Evolutionary conservation across 805 yeast genomes (phyloP), one percentile per base, ranked within the genome.

Genomic region (Lipomyces oligophaga): DNA sequence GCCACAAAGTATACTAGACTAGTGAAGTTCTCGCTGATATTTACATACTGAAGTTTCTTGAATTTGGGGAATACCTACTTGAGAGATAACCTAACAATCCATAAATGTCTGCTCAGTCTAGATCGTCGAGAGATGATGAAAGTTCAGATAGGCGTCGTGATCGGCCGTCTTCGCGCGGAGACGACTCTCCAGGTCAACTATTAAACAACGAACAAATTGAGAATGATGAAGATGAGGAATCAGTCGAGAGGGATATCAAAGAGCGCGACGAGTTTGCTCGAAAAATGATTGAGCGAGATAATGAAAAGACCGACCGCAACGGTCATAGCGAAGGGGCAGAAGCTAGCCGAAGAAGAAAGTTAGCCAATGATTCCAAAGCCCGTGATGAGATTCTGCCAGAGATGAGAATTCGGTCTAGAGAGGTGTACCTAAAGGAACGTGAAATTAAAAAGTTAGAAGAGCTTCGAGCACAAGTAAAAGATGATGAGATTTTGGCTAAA

Each of bases 341-440:
- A 38, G 45, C 6, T 52, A 55, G 6, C 13, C 30, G 30, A 10
- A 26, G 30, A 13, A 26, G 30, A 26, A 8, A 10, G 8, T 26
- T 26, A 13, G 30, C 30, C 11, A 13, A 26, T 8, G 30, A 26
- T 26, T 8, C 11, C 11, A 49, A 38, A 2, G 36, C 40, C 21
- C 43, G 55, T 34, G 55, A 49, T 16, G 60, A 58, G 38, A 60
- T 47, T 16, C 39, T 68, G 39, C 60, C 60, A 3, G 67, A 70
- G 21, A 61, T 78, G 21, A 63, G 82, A 24, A 54, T 63, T n/a
- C 54, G 70, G 3, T 78, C 81, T 0, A 66, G 82, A 36, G 78
- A 74, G 45, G 61, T 65, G 10, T 77, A 77, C 48, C 63, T 77
- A 22, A 60, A 69, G 2, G 67, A 70, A 35, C 66, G 82, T 43